These are phyloP conservation scores for Pseudocercospora crystallina DNA, from an alignment of 2,329 filamentous ascomycete species.

Conservation along the genomic window DNA sequence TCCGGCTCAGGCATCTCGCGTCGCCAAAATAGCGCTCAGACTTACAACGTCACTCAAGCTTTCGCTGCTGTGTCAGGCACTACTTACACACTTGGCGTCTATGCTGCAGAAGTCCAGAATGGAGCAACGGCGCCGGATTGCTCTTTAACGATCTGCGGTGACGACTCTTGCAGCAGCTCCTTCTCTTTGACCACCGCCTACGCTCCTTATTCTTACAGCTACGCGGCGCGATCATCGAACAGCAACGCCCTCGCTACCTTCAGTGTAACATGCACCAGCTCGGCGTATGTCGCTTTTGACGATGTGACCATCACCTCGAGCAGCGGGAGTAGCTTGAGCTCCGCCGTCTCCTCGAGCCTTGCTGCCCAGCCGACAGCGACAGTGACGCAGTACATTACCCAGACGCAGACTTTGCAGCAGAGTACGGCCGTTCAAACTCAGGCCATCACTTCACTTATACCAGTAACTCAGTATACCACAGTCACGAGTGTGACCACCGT, in stretches of 20 bases:
- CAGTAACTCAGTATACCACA: too few species aligned
- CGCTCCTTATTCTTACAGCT: conserved; percentile 3
- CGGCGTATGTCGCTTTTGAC: conserved; percentile 9
- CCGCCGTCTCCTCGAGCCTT: too few species aligned
- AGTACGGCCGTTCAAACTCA: too few species aligned
- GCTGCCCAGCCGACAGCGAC: not conserved
- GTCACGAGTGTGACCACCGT: too few species aligned
- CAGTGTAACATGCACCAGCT: conserved; percentile 1
- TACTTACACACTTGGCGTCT: conserved; percentile 8
- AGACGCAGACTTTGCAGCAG: too few species aligned
- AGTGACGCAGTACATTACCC: conserved; percentile 2
- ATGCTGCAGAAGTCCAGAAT: conserved; percentile 10
- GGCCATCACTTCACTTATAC: too few species aligned
- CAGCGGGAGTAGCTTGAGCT: too few species aligned
- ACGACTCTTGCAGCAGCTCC: conserved; percentile 5
- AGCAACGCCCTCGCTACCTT: not conserved
- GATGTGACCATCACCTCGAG: conserved; percentile 1
- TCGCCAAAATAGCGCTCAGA: not conserved
- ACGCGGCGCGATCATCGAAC: not conserved
- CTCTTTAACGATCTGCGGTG: conserved; percentile 9
- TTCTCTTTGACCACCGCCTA: conserved; percentile 1
- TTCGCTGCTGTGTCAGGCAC: conserved; percentile 6
- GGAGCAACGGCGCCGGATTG: conserved; percentile 7
- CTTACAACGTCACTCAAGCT: conserved; percentile 16
- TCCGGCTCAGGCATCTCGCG: not conserved